Evolutionary conservation across 805 yeast species (phyloP).

Genomic region (Suhomyces faveliae): DNA sequence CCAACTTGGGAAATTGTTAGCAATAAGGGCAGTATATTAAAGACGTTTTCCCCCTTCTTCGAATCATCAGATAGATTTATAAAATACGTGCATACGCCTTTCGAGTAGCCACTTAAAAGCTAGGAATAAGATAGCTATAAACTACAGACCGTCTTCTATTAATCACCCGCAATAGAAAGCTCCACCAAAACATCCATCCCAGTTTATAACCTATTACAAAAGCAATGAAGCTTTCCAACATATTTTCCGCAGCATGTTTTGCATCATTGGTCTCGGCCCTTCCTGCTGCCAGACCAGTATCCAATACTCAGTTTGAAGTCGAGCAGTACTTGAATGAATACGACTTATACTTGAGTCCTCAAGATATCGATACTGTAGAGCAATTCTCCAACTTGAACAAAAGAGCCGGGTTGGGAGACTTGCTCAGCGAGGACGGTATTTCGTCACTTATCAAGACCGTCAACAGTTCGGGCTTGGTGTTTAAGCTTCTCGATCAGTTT

Average conservation of each 20-base stretch:
- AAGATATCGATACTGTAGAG: background rate
- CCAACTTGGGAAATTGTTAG: background rate
- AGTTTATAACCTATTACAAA: background rate
- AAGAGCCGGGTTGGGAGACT: background rate
- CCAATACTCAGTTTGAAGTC: conserved; percentile 17
- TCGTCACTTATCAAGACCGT: conserved; percentile 23
- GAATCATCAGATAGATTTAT: background rate
- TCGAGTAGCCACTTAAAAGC: background rate
- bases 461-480: conserved; percentile 35
- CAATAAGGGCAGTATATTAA: background rate
- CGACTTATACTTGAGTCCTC: background rate
- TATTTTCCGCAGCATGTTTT: conserved; percentile 10
- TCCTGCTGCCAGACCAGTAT: conserved; percentile 22
- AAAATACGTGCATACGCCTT: background rate
- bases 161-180: background rate
- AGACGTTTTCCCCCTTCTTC: background rate
- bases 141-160: background rate
- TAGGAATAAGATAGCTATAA: background rate
- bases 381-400: background rate
- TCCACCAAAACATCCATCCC: background rate
- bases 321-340: conserved; percentile 9
- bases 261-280: conserved; percentile 17
- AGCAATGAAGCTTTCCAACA: conserved; percentile 15
- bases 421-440: conserved; percentile 16
- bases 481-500: conserved; percentile 33